A percentile compares a stretch with the other conserved stretches of the same genome.
phyloP scores from a whole-genome alignment of 1,284 basidiomycete species.

The Ceratobasidium sp. region DNA sequence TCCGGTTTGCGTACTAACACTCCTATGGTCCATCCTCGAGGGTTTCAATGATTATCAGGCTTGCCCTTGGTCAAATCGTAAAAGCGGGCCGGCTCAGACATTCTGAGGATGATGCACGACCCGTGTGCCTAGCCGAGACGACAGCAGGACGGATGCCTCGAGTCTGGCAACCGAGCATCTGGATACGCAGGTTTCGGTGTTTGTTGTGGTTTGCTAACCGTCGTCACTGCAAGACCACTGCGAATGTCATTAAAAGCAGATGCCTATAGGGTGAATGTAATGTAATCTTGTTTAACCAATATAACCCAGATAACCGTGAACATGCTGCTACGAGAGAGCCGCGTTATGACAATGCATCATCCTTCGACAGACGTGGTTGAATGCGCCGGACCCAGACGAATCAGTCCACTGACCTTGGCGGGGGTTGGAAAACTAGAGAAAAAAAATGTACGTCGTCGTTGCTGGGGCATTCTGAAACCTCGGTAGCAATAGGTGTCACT shows the following conservation, averaged over 20 bases:
- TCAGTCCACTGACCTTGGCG: not conserved
- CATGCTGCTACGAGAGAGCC: not conserved
- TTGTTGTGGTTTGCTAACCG: not conserved
- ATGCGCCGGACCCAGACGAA: not conserved
- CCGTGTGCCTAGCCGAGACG: not conserved
- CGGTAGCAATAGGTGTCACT: not conserved
- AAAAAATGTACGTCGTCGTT: not conserved
- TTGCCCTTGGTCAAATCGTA: not conserved
- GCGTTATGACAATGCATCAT: not conserved
- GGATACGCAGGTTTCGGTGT: no score
- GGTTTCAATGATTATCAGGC: not conserved
- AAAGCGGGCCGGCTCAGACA: not conserved
- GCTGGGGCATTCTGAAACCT: not conserved
- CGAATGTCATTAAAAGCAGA: not conserved
- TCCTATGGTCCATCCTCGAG: not conserved
- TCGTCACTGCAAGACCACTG: not conserved
- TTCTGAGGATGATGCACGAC: not conserved
- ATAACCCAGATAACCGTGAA: not conserved
- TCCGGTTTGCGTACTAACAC: constrained; percentile 49
- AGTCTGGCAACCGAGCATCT: not conserved
- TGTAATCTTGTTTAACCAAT: not conserved
- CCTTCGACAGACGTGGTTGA: not conserved
- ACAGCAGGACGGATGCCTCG: not conserved
- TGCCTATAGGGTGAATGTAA: not conserved
- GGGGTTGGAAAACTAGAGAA: not conserved